Evolutionary conservation across 2,329 filamentous ascomycete species (phyloP), one percentile per base, ranked within the genome.

Genomic region (Berkeleyomyces rouxiae): DNA sequence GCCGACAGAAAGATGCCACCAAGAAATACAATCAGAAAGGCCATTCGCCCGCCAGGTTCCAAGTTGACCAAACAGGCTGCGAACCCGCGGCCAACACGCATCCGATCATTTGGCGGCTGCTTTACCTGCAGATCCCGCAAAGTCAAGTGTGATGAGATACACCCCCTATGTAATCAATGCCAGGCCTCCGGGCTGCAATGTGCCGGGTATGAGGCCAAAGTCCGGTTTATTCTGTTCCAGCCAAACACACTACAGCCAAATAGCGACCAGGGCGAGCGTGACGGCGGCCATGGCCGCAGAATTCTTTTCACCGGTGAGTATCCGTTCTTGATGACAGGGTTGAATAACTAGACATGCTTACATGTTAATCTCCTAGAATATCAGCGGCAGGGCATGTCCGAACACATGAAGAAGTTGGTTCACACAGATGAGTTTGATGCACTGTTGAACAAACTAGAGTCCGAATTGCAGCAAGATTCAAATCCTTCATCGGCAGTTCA

Each of bases 81-180:
- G 10, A 33, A 10, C 49, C 13, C 49, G 13, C 11, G 37, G 13
- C n/a, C 62, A 7, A 53, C 58, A 9, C 58, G 62, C 5, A 58
- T 58, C 9, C 58, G 62, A 7, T 64, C 62, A 1, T 64, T 64
- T 51, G 62, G 62, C 1, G 62, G 59, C 11, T 64, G 62, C 23
- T 64, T 64, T 37, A 64, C 62, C 3, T 64, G 62, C 46, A 49
- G 62, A 40, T 42, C 62, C 11, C 62, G 62, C 51, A 64, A 64
- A 58, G 62, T 61, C 23, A 64, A 64, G 51, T 64, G 62, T n/a
- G 62, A 64, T 53, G 59, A 61, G 43, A 57, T 16, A 4, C 62
- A 64, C 60, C 62, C 62, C 10, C 23, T 58, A 3, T 64, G 51
- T 4, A 46, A 7, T 9, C 62, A 64, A 44, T 64, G 62, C 46